Percentiles rank a stretch among this genome's conserved stretches.
Conservation (phyloP, 805 yeast genomes). For the Cyberlindnera mycetangii region DNA sequence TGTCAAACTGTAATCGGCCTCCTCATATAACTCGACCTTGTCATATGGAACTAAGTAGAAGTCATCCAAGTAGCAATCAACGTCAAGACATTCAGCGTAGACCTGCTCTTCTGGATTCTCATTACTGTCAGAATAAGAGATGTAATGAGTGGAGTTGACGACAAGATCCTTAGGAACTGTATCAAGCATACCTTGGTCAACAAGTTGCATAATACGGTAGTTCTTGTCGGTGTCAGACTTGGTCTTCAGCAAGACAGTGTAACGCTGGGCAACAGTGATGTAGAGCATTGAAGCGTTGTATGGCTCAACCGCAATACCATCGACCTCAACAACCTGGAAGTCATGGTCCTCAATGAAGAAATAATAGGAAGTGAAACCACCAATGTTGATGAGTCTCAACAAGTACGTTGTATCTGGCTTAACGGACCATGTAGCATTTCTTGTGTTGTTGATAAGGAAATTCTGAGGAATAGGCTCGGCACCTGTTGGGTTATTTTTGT, state of each 20-base stretch:
- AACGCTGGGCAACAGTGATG: constrained; percentile 90
- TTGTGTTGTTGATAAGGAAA: constrained; percentile 77
- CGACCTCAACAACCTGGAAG: constrained; percentile 85
- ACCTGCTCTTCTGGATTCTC: constrained; percentile 35
- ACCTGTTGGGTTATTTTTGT: constrained; percentile 87
- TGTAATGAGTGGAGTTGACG: constrained; percentile 71
- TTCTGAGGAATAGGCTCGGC: constrained; percentile 95
- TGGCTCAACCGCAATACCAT: constrained; percentile 83
- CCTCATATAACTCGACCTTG: constrained; percentile 52
- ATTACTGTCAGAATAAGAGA: constrained; percentile 52
- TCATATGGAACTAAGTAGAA: constrained; percentile 65
- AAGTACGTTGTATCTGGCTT: constrained; percentile 84
- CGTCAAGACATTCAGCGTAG: constrained; percentile 45
- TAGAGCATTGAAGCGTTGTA: constrained; percentile 68
- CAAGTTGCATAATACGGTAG: constrained; percentile 77
- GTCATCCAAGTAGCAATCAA: constrained; percentile 66
- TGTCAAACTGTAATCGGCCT: constrained; percentile 67
- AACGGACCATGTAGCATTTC: constrained; percentile 72
- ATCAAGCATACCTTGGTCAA: constrained; percentile 86
- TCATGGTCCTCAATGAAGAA: constrained; percentile 86
- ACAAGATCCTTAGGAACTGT: constrained; percentile 57
- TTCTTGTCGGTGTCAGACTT: constrained; percentile 60
- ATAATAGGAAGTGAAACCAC: constrained; percentile 90
- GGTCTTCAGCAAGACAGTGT: constrained; percentile 74
- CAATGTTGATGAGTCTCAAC: constrained; percentile 76